Percentiles rank a stretch among this genome's conserved stretches.
Evolutionary conservation across 495 filamentous ascomycete species (phyloP).

Genomic region (Aspergillus olivimuriae): DNA sequence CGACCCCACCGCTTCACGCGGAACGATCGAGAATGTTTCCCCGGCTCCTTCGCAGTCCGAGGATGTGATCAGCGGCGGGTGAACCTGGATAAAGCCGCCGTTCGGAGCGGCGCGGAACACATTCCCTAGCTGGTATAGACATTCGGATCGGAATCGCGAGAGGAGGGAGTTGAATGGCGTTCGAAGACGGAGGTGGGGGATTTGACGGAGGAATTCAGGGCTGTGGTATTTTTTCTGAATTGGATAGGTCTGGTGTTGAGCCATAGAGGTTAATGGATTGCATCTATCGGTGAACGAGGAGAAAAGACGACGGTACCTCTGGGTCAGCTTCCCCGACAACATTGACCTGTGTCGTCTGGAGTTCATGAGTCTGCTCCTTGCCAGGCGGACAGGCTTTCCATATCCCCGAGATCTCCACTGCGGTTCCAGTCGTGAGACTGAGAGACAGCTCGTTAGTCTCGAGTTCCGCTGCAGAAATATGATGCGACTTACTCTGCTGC

Average conservation of each 20-base stretch:
- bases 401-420: constrained; percentile 69
- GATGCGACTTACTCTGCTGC: constrained; percentile 62
- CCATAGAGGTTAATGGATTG: constrained; percentile 8
- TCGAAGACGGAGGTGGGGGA: constrained; percentile 84
- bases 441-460: not conserved
- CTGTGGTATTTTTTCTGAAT: constrained; percentile 94
- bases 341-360: constrained; percentile 61
- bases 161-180: constrained; percentile 75
- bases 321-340: constrained; percentile 72
- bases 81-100: constrained; percentile 74
- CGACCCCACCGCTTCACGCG: constrained; percentile 27
- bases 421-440: constrained; percentile 74
- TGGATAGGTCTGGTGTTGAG: constrained; percentile 61
- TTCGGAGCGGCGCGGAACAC: constrained; percentile 56
- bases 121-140: constrained; percentile 63
- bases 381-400: constrained; percentile 69
- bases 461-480: no score
- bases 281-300: not conserved
- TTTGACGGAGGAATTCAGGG: constrained; percentile 76
- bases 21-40: constrained; percentile 78
- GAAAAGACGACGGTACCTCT: constrained; percentile 49
- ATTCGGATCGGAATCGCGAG: constrained; percentile 81
- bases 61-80: constrained; percentile 90
- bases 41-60: constrained; percentile 97
- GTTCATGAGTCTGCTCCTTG: constrained; percentile 69